phyloP scores from a whole-genome alignment of 2,329 filamentous ascomycete genomes.

The Thielaviopsis euricoi region DNA sequence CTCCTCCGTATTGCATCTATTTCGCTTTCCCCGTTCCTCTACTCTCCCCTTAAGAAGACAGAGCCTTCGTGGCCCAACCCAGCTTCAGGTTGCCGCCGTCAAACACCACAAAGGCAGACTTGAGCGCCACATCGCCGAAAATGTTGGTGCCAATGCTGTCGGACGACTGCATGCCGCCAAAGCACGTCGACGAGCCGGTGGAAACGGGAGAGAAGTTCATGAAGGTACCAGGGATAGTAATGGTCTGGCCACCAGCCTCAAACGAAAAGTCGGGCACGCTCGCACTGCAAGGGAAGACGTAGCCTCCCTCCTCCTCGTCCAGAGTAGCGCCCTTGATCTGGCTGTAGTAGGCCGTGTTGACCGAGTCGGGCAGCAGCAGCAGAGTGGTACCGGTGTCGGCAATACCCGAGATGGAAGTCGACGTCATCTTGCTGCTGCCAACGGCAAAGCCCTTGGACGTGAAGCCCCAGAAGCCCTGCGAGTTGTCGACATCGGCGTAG shows the following conservation, averaged over 20 bases:
- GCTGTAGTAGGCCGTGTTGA: constrained; percentile 33
- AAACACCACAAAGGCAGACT: constrained; percentile 44
- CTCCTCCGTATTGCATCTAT: no score
- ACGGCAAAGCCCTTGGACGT: constrained; percentile 25
- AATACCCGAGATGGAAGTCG: constrained; percentile 17
- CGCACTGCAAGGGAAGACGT: constrained; percentile 30
- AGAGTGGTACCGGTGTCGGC: constrained; percentile 47
- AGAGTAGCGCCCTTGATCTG: constrained; percentile 27
- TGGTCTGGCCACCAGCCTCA: constrained; percentile 42
- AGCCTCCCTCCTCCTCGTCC: constrained; percentile 25
- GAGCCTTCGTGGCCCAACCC: constrained; percentile 4
- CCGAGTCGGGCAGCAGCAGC: constrained; percentile 37
- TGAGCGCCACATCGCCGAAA: constrained; percentile 46
- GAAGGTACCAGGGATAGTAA: constrained; percentile 34
- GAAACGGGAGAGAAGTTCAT: constrained; percentile 32
- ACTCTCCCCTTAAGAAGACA: neutral
- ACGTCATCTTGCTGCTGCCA: neutral
- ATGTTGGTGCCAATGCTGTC: constrained; percentile 37
- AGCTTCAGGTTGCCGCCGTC: constrained; percentile 30
- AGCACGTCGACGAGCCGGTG: constrained; percentile 39
- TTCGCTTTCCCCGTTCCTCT: neutral
- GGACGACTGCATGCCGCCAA: constrained; percentile 45
- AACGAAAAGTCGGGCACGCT: constrained; percentile 33
- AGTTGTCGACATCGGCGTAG: constrained; percentile 38
- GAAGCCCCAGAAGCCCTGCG: constrained; percentile 45